A percentile compares a stretch with the other conserved stretches of the same genome.
These are phyloP conservation scores for Clavispora vitiphila DNA, from an alignment of 805 yeast genomes.

Conservation along the genomic window DNA sequence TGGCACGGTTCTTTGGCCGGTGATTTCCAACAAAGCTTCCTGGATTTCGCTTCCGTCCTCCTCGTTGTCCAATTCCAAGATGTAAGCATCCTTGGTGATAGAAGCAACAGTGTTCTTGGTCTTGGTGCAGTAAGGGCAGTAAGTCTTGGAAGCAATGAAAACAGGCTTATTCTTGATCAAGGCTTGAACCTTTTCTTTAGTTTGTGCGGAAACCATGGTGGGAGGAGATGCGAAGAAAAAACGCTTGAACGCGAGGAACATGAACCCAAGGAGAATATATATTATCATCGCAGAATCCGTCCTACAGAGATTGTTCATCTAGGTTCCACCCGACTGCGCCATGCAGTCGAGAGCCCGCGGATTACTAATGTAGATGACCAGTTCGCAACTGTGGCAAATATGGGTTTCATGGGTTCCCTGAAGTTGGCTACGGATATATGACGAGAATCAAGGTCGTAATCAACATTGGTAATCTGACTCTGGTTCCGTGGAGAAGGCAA, in stretches of 20 bases:
- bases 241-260: slow-evolving; percentile 9
- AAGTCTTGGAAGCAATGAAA: slow-evolving; percentile 57
- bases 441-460: too few species aligned
- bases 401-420: too few species aligned
- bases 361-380: too few species aligned
- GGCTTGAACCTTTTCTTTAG: slow-evolving; percentile 52
- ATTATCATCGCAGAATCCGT: neutral
- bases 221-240: slow-evolving; percentile 19
- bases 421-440: too few species aligned
- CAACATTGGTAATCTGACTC: too few species aligned
- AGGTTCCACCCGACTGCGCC: neutral
- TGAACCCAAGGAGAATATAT: slow-evolving; percentile 1
- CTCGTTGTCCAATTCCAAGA: slow-evolving; percentile 25
- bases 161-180: slow-evolving; percentile 63
- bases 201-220: slow-evolving; percentile 55
- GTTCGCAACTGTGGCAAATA: too few species aligned
- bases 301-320: neutral
- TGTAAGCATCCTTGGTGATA: slow-evolving; percentile 37
- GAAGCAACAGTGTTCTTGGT: slow-evolving; percentile 18
- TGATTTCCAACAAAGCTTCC: slow-evolving; percentile 42
- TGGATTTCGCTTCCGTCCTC: slow-evolving; percentile 26
- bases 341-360: neutral
- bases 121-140: slow-evolving; percentile 26
- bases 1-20: slow-evolving; percentile 94
- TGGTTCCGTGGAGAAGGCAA: too few species aligned